A percentile compares a stretch with the other conserved stretches of the same genome.
Conservation (phyloP, 2,329 filamentous ascomycete species). For the Fusarium udum region DNA sequence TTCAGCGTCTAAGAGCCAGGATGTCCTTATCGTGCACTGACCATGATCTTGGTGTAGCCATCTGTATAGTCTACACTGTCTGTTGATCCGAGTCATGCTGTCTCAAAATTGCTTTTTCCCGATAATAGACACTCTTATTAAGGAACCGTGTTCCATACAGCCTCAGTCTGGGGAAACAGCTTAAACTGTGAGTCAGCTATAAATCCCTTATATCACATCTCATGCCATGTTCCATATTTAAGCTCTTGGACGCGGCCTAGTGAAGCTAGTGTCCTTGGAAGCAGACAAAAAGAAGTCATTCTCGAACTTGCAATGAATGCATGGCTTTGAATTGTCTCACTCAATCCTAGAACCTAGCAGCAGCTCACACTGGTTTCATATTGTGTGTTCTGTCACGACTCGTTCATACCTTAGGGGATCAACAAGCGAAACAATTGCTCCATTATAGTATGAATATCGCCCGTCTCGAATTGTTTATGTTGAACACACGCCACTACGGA, state of each 20-base stretch:
- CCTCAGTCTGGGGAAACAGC: slow-evolving; percentile 38
- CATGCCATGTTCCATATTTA: slow-evolving; percentile 24
- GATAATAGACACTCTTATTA: slow-evolving; percentile 31
- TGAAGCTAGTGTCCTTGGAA: slow-evolving; percentile 17
- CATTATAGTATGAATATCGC: slow-evolving; percentile 20
- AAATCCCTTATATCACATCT: slow-evolving; percentile 28
- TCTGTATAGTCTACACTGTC: background rate
- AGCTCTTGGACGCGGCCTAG: slow-evolving; percentile 11
- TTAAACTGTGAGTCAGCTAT: slow-evolving; percentile 15
- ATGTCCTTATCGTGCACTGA: slow-evolving; percentile 36
- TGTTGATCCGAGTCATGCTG: slow-evolving; percentile 34
- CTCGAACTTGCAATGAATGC: background rate
- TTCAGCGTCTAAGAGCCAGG: slow-evolving; percentile 17
- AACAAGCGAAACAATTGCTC: slow-evolving; percentile 16
- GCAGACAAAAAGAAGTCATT: slow-evolving; percentile 9
- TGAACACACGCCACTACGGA: slow-evolving; percentile 26
- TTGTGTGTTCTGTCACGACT: slow-evolving; percentile 8
- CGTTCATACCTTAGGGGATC: background rate
- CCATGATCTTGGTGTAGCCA: slow-evolving; percentile 27
- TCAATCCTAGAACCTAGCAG: background rate
- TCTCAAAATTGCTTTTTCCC: slow-evolving; percentile 24
- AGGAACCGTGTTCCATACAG: slow-evolving; percentile 23
- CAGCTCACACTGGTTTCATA: slow-evolving; percentile 7
- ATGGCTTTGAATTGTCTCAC: slow-evolving; percentile 2
- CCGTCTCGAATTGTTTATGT: slow-evolving; percentile 27